Evolutionary conservation across 495 filamentous ascomycete genomes (phyloP).

Genomic region (Daldinia concentrica): DNA sequence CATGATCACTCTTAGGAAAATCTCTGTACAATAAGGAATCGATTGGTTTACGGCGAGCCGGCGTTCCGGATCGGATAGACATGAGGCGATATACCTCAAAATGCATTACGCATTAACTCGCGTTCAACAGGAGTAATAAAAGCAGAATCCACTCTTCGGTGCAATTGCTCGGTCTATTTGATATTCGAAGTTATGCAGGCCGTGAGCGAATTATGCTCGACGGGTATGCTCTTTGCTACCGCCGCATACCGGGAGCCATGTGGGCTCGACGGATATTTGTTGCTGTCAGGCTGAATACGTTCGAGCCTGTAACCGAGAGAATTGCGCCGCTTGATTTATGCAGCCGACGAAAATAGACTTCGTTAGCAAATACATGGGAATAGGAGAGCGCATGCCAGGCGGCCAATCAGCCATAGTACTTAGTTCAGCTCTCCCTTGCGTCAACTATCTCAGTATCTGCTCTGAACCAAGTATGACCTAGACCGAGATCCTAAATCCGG

Average conservation of each 20-base stretch:
- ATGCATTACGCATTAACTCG: constrained; percentile 31
- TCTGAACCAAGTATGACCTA: not conserved
- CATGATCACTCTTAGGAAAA: not conserved
- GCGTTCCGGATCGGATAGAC: constrained; percentile 41
- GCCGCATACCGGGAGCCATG: not conserved
- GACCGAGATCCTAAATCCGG: not conserved
- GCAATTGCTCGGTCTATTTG: constrained; percentile 36
- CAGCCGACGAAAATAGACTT: constrained; percentile 23
- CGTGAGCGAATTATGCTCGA: constrained; percentile 28
- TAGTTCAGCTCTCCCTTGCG: constrained; percentile 22
- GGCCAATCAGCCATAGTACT: constrained; percentile 27
- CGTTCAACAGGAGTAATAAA: constrained; percentile 29
- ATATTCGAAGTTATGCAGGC: constrained; percentile 7
- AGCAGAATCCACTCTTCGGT: constrained; percentile 40
- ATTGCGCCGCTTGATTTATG: constrained; percentile 29
- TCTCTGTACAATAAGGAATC: constrained; percentile 32
- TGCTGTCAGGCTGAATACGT: constrained; percentile 37
- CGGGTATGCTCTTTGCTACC: not conserved
- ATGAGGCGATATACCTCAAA: constrained; percentile 21
- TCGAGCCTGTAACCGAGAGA: constrained; percentile 24
- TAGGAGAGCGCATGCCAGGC: constrained; percentile 16
- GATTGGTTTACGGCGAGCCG: constrained; percentile 24
- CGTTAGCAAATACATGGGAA: constrained; percentile 2
- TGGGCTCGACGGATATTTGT: constrained; percentile 34
- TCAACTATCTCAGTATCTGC: not conserved